Evolutionary conservation across 305 asterid species (phyloP).

Genomic region (Caryopteris hybrid): DNA sequence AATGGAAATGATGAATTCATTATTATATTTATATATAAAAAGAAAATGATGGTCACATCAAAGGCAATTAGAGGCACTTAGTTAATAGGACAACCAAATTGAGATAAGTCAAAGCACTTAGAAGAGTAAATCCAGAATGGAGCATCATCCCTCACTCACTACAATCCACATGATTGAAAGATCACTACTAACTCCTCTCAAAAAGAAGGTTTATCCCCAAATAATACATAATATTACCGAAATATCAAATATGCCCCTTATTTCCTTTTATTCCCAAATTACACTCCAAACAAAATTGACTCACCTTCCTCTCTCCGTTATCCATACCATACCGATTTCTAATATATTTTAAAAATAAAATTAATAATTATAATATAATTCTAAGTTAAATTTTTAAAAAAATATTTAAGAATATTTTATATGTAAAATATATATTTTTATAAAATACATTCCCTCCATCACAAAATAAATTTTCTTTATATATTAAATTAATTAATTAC

Average conservation of each 20-base stretch:
- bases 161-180: slow-evolving; percentile 53
- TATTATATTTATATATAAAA: no score
- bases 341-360: no score
- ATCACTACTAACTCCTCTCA: slow-evolving; percentile 30
- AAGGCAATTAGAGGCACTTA: slow-evolving; percentile 1
- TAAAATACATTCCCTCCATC: no score
- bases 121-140: neutral
- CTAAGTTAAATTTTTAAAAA: no score
- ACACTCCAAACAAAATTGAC: neutral
- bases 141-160: slow-evolving; percentile 21
- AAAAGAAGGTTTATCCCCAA: slow-evolving; percentile 27
- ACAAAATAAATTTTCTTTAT: no score
- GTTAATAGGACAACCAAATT: neutral
- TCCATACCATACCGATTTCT: no score
- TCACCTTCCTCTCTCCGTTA: no score
- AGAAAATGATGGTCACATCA: neutral
- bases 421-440: no score
- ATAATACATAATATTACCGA: neutral
- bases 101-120: slow-evolving; percentile 3
- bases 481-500: no score
- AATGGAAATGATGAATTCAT: neutral
- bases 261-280: neutral
- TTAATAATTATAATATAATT: no score
- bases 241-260: neutral
- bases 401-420: no score